Evolutionary conservation across 441 rosid species (phyloP), one percentile per base, ranked within the genome.

Genomic region (Brassica balearica): DNA sequence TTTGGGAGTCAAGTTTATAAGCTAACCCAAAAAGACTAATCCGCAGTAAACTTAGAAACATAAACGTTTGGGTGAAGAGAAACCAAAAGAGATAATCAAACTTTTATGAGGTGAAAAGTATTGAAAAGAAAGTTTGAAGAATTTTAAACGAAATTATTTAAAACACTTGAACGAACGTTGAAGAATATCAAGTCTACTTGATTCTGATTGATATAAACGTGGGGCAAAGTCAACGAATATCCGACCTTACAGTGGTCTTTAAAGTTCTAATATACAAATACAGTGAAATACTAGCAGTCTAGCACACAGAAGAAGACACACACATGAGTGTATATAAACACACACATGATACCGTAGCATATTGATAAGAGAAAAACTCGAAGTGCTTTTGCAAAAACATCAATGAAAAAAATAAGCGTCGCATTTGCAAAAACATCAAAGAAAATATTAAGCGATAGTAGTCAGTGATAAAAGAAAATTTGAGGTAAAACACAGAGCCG

Each of bases 161-260:
- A 29, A 29, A 29, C 34, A 29, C 34, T 29, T 29, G 34, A 29
- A 29, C 34, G 34, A 29, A 29, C 34, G 34, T 29, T 29, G 34
- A 29, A 29, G 34, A 29, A 29, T 29, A 29, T 29, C 34, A 29
- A 79, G 82, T 62, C 78, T 69, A 79, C 61, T 69, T 62, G 82
- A 68, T 27, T 79, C 71, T 74, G 82, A 79, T 38, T 74, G 82
- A 79, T 56, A 41, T 69, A 74, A 74, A 69, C 71, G 71, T 69
- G 55, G 6, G 19, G 19, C n/a, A 69, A 79, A 73, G 82, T 79
- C 82, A 79, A 74, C 82, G 55, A 36, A 69, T 48, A 79, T 69
- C 78, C 69, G 71, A 68, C 66, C 75, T 73, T 79, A 79, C 69
- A 68, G 51, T 79, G 74, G 66, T 68, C 81, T 62, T 61, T 56